Conservation (phyloP, 2,329 filamentous ascomycete genomes). For the Drechslera avenae region DNA sequence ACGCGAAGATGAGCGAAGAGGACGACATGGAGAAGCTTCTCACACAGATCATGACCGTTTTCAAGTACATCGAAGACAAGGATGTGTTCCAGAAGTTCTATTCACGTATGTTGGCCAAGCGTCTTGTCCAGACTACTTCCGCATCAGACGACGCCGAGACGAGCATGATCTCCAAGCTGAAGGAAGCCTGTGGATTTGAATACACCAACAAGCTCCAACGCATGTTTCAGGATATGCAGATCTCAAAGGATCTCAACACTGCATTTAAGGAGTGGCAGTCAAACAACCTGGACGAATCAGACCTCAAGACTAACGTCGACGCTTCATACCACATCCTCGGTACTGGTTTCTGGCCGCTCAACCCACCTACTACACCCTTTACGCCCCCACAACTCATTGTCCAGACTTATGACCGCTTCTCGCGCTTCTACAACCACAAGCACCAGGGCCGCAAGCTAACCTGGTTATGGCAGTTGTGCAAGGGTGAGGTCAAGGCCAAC, state of each 20-base stretch:
- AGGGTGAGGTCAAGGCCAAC: slow-evolving; percentile 92
- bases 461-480: slow-evolving; percentile 98
- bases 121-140: slow-evolving; percentile 91
- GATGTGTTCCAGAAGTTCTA: slow-evolving; percentile 99
- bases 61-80: slow-evolving; percentile 99
- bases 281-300: slow-evolving; percentile 66
- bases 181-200: slow-evolving; percentile 97
- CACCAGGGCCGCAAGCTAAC: slow-evolving; percentile 95
- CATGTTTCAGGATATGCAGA: slow-evolving; percentile 99
- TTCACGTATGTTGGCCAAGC: slow-evolving; percentile 92
- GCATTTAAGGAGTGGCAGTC: slow-evolving; percentile 81
- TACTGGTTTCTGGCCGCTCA: slow-evolving; percentile 96
- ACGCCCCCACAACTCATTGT: slow-evolving; percentile 83
- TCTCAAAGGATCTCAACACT: slow-evolving; percentile 93
- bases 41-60: slow-evolving; percentile 96
- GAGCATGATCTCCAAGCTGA: slow-evolving; percentile 99
- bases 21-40: slow-evolving; percentile 88
- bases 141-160: slow-evolving; percentile 97
- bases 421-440: slow-evolving; percentile 92
- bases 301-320: slow-evolving; percentile 74
- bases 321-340: slow-evolving; percentile 91
- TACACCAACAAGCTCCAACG: slow-evolving; percentile 99
- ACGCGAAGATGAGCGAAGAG: slow-evolving; percentile 89
- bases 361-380: slow-evolving; percentile 85
- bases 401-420: slow-evolving; percentile 86